phyloP scores from a whole-genome alignment of 2,329 filamentous ascomycete genomes.

The Elsinoe necatrix region DNA sequence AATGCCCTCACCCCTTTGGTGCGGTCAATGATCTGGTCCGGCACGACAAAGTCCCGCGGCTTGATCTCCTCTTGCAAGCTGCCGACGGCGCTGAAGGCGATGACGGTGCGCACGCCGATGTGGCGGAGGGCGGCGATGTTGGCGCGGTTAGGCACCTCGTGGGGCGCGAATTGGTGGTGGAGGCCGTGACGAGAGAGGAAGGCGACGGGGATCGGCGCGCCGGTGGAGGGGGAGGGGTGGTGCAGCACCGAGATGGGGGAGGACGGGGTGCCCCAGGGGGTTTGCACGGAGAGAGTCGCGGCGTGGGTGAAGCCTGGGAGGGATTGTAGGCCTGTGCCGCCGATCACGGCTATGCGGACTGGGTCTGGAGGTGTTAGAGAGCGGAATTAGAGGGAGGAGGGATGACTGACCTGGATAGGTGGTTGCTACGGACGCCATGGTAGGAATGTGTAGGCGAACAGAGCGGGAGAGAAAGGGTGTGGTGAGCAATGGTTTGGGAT shows the following conservation, averaged over 20 bases:
- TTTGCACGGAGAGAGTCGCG: constrained; percentile 65
- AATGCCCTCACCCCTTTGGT: constrained; percentile 92
- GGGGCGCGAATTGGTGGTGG: constrained; percentile 81
- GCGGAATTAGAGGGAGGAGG: not conserved
- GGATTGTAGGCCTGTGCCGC: constrained; percentile 79
- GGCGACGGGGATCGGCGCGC: constrained; percentile 58
- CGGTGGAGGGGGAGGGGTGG: constrained; percentile 64
- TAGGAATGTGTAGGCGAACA: constrained; percentile 28
- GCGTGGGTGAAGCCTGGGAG: constrained; percentile 81
- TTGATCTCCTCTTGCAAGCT: constrained; percentile 86
- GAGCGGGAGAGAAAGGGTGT: not conserved
- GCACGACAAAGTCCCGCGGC: constrained; percentile 92
- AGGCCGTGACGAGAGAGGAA: constrained; percentile 90
- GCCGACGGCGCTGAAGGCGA: constrained; percentile 92
- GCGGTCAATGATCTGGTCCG: constrained; percentile 93
- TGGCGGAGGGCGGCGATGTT: constrained; percentile 96
- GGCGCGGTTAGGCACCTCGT: constrained; percentile 88
- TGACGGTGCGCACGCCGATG: constrained; percentile 80
- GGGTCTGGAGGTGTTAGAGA: constrained; percentile 30
- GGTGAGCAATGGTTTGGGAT: constrained; percentile 1
- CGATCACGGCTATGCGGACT: constrained; percentile 44
- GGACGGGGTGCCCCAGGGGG: constrained; percentile 80
- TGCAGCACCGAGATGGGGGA: constrained; percentile 77
- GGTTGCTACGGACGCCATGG: constrained; percentile 30
- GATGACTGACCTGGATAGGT: constrained; percentile 25